A percentile compares a stretch with the other conserved stretches of the same genome.
These are phyloP conservation scores for Phlebiopsis flavidoalba DNA, from an alignment of 768 basidiomycete genomes.

Conservation along the genomic window DNA sequence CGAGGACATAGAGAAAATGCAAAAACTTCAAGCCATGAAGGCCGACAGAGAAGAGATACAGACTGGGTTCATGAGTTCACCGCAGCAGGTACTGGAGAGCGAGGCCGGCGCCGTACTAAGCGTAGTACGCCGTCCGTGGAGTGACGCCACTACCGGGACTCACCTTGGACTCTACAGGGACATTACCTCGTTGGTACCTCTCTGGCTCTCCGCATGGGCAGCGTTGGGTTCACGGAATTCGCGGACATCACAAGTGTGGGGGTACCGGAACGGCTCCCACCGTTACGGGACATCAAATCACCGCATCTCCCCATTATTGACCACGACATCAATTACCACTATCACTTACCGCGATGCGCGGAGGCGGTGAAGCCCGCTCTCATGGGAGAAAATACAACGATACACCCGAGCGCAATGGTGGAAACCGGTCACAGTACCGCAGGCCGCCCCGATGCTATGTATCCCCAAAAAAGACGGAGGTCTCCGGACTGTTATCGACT, in stretches of 20 bases:
- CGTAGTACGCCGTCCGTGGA: too few species aligned
- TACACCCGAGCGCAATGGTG: constrained; percentile 33
- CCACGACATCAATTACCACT: constrained; percentile 24
- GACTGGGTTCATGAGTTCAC: too few species aligned
- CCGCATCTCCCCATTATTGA: constrained; percentile 35
- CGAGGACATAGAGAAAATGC: too few species aligned
- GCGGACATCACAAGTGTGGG: background rate
- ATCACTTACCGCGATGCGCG: constrained; percentile 29
- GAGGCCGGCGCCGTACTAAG: too few species aligned
- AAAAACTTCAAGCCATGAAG: too few species aligned
- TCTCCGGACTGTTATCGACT: constrained; percentile 32
- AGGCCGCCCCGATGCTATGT: constrained; percentile 30
- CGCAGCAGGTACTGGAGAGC: background rate
- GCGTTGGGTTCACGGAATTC: background rate
- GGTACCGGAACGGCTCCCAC: constrained; percentile 20
- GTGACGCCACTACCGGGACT: too few species aligned
- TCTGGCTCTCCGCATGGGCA: too few species aligned
- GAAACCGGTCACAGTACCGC: constrained; percentile 10
- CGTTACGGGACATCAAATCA: constrained; percentile 36
- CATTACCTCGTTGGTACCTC: too few species aligned
- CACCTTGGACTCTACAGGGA: too few species aligned
- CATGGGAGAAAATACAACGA: constrained; percentile 23
- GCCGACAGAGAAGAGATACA: too few species aligned
- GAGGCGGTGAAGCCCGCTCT: constrained; percentile 24
- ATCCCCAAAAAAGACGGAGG: constrained; percentile 29